A percentile compares a stretch with the other conserved stretches of the same genome.
phyloP scores from a whole-genome alignment of 2,329 filamentous ascomycete genomes.

The Fusarium mundagurra region DNA sequence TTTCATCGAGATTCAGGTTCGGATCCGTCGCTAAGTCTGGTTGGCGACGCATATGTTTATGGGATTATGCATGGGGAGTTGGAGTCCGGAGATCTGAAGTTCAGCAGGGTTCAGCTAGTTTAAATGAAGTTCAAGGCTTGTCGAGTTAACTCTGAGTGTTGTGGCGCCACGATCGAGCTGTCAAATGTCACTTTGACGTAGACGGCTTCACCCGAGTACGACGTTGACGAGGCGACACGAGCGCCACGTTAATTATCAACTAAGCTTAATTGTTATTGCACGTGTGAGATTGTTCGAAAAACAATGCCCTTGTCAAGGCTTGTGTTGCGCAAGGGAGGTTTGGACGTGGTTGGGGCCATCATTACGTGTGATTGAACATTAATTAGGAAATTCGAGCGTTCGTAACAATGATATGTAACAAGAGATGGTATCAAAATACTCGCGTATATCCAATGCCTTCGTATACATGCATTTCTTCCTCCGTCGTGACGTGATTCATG shows the following conservation, averaged over 20 bases:
- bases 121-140: background rate
- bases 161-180: background rate
- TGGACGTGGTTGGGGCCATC: background rate
- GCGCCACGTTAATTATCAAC: background rate
- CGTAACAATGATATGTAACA: background rate
- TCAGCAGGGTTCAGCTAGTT: background rate
- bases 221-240: background rate
- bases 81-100: background rate
- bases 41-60: background rate
- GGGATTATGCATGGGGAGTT: background rate
- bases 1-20: background rate
- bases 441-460: background rate
- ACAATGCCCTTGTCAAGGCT: too few species aligned
- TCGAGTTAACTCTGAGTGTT: fast-evolving
- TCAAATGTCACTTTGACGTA: background rate
- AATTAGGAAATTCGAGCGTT: background rate
- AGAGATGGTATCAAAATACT: background rate
- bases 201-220: background rate
- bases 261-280: background rate
- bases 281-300: background rate
- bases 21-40: background rate
- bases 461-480: background rate
- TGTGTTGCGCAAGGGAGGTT: background rate
- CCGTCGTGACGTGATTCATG: background rate
- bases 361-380: background rate